phyloP scores from a whole-genome alignment of 805 yeast genomes.

The Millerozyma miso region DNA sequence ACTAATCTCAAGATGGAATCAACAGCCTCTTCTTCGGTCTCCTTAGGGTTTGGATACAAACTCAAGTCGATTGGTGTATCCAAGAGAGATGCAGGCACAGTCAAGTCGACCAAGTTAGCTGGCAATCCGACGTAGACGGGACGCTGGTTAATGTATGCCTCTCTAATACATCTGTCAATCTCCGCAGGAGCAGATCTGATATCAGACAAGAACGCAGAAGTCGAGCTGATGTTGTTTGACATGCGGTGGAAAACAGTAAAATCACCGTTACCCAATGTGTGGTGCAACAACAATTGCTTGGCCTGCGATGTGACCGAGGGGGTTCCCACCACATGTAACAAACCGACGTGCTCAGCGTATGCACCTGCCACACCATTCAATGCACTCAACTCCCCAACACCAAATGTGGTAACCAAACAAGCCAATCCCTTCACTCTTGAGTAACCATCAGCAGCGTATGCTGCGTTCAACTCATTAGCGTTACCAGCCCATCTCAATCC shows the following conservation, averaged over 20 bases:
- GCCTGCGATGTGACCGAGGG: conserved; percentile 37
- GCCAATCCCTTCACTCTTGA: conserved; percentile 36
- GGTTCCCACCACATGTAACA: conserved; percentile 37
- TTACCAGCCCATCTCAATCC: conserved; percentile 41
- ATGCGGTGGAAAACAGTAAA: conserved; percentile 39
- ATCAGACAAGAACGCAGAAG: conserved; percentile 35
- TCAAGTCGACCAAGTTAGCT: conserved; percentile 35
- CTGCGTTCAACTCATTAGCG: conserved; percentile 42
- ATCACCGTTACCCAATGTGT: conserved; percentile 41
- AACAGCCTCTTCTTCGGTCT: conserved; percentile 35
- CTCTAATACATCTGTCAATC: conserved; percentile 37
- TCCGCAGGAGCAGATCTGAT: conserved; percentile 32
- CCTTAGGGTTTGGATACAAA: conserved; percentile 29
- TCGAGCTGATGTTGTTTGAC: conserved; percentile 34
- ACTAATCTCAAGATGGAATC: conserved; percentile 24
- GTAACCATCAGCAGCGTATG: conserved; percentile 42
- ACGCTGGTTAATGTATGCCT: conserved; percentile 34
- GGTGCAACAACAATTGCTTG: conserved; percentile 40
- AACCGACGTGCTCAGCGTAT: conserved; percentile 39
- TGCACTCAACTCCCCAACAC: conserved; percentile 39
- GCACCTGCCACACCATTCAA: conserved; percentile 39
- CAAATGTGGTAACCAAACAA: conserved; percentile 36
- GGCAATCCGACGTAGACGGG: conserved; percentile 40
- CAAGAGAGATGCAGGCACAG: conserved; percentile 31
- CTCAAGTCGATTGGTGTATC: conserved; percentile 33